Evolutionary conservation across 2,329 filamentous ascomycete species (phyloP), one percentile per base, ranked within the genome.

Genomic region (Emergomyces africanus): DNA sequence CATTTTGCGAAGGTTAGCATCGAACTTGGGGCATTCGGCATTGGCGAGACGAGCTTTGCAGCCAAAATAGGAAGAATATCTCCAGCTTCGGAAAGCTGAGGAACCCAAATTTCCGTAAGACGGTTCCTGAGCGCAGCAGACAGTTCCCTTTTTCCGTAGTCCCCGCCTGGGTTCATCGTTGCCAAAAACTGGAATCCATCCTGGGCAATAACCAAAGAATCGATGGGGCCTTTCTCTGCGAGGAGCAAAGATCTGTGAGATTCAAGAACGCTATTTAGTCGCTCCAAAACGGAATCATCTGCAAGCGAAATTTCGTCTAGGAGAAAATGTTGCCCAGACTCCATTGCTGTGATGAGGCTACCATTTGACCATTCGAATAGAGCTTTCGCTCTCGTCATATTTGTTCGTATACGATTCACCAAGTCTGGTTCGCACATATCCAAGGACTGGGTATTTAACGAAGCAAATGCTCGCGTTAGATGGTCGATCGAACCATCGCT

Each of bases 81-180:
- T 35, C 90, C 85, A 57, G 84, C 82, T 61, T 92, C 88, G 0
- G 90, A 90, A 60, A 97, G 77, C 0, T 91, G 83, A 1, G 94
- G 90, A 0, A 97, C 94, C 94, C 94, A 99, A 9, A 99, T 96
- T 73, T 99, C 94, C 0, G 94, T 99, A 71, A 99, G 96, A 61
- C 94, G 88, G 70, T 99, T 99, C 51, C 94, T 83, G 61, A 99
- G 77, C 15, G 94, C 95, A 2, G 94, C 94, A 0, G 94, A 99
- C 14, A 99, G 81, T 71, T 99, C 94, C 66, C 92, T 90, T 76
- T 99, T 99, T 64, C 94, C 94, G 71, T 97, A 99, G 69, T 99
- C 94, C 51, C 95, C 94, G 56, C 95, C 95, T 9, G 94, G 94
- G 65, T 99, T 99, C 94, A 99, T 99, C 0, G 94, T 99, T 3